These are phyloP conservation scores for Acanthamoeba castellanii DNA, from an alignment of 208 protist genomes.

Conservation along the genomic window DNA sequence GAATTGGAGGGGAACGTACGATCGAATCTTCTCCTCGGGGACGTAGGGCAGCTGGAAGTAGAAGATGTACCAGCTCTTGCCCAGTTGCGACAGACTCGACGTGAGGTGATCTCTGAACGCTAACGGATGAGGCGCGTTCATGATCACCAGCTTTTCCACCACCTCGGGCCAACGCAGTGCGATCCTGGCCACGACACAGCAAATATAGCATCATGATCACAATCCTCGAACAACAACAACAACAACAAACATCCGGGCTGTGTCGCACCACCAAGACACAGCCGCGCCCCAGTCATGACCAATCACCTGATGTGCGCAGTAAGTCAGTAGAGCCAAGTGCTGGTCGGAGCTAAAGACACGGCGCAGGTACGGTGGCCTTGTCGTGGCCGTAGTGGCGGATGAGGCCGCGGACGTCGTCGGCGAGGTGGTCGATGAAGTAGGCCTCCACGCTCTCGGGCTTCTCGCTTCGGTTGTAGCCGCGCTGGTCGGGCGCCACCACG, in stretches of 20 bases:
- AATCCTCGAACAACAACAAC: too few species aligned
- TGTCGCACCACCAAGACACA: conserved; percentile 23
- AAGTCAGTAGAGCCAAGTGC: not conserved
- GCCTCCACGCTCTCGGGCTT: conserved; percentile 8
- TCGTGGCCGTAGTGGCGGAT: conserved; percentile 2
- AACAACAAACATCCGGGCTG: too few species aligned
- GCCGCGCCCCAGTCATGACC: conserved; percentile 54
- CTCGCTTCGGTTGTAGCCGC: conserved; percentile 53
- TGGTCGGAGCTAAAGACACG: not conserved
- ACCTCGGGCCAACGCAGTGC: not conserved
- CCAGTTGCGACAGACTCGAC: conserved; percentile 2
- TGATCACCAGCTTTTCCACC: conserved; percentile 39
- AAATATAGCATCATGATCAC: not conserved
- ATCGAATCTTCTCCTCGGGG: not conserved
- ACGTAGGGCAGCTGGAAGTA: conserved; percentile 54
- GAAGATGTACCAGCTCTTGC: conserved; percentile 53
- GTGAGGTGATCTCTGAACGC: conserved; percentile 51
- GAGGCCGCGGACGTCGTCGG: conserved; percentile 16
- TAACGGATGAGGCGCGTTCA: not conserved
- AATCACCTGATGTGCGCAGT: not conserved
- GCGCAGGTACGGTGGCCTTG: not conserved
- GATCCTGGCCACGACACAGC: not conserved
- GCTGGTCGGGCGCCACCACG: conserved; percentile 46
- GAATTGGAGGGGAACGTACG: not conserved
- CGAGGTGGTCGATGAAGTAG: conserved; percentile 18